These are phyloP conservation scores for Moricandia arvensis DNA, from an alignment of 345 rosid genomes.

Conservation along the genomic window DNA sequence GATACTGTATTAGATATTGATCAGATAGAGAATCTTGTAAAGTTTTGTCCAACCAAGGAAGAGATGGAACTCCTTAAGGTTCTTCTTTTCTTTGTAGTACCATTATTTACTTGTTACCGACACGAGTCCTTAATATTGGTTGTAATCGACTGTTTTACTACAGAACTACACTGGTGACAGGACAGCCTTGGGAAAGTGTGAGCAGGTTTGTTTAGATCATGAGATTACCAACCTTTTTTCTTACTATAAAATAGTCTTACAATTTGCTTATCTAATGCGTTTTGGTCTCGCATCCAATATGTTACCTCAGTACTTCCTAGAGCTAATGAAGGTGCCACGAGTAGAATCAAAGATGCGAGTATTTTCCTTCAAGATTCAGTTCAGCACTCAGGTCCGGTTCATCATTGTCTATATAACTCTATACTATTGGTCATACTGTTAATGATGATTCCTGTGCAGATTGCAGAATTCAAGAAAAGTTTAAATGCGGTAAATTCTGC, in stretches of 20 bases:
- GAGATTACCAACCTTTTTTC: slow-evolving; percentile 14
- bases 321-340: slow-evolving; percentile 97
- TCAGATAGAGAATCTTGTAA: slow-evolving; percentile 97
- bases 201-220: slow-evolving; percentile 63
- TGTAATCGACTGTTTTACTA: slow-evolving; percentile 25
- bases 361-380: slow-evolving; percentile 95
- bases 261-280: neutral
- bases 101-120: slow-evolving; percentile 17
- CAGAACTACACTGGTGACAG: slow-evolving; percentile 84
- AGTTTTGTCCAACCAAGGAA: slow-evolving; percentile 97
- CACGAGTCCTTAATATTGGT: slow-evolving; percentile 10
- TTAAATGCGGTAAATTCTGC: slow-evolving; percentile 87
- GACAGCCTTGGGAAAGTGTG: slow-evolving; percentile 86
- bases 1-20: slow-evolving; percentile 86
- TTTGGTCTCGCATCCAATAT: slow-evolving; percentile 27
- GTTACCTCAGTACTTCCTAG: slow-evolving; percentile 71
- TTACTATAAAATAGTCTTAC: neutral
- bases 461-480: slow-evolving; percentile 79
- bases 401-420: neutral
- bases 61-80: slow-evolving; percentile 99
- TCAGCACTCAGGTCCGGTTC: slow-evolving; percentile 84
- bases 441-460: slow-evolving; percentile 43
- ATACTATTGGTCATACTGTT: slow-evolving; percentile 5
- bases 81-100: slow-evolving; percentile 16
- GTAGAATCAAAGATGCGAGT: slow-evolving; percentile 95